Conservation (phyloP, 345 rosid genomes). For the Triadica sebifera region DNA sequence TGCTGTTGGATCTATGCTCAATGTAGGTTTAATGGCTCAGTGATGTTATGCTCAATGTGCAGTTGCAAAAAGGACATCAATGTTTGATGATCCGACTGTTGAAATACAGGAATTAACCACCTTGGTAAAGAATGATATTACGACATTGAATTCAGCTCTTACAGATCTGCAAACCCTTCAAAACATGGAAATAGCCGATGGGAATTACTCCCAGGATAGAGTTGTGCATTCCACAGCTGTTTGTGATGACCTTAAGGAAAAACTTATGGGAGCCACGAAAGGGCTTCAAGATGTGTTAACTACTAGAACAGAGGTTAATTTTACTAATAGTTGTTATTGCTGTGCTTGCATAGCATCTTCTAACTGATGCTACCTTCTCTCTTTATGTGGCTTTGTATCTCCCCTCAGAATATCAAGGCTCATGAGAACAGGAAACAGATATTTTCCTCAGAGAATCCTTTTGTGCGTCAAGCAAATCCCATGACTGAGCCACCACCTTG, state of each 20-base stretch:
- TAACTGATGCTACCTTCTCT: background rate
- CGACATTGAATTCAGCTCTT: conserved; percentile 65
- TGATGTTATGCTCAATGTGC: conserved; percentile 14
- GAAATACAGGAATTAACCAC: conserved; percentile 82
- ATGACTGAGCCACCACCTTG: conserved; percentile 83
- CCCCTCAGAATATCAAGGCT: conserved; percentile 79
- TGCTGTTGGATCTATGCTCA: background rate
- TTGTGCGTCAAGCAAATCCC: conserved; percentile 44
- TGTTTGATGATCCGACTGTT: conserved; percentile 76
- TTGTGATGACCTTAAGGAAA: conserved; percentile 76
- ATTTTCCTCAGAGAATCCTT: conserved; percentile 64
- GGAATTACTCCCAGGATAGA: conserved; percentile 70
- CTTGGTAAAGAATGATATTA: conserved; percentile 79
- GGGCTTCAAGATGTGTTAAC: conserved; percentile 74
- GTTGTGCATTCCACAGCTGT: conserved; percentile 73
- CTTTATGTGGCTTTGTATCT: background rate
- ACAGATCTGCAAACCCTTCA: conserved; percentile 77
- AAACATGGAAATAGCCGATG: conserved; percentile 71
- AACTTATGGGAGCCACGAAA: conserved; percentile 80
- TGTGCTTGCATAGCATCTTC: background rate
- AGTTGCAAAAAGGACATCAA: conserved; percentile 86
- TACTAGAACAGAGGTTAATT: conserved; percentile 75
- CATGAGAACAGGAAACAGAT: conserved; percentile 81
- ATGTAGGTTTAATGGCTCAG: background rate
- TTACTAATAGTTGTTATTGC: conserved; percentile 3